Percentiles rank a stretch among this genome's conserved stretches.
Conservation (phyloP, 139 green algal species). For the Prasinococcaceae sp. region DNA sequence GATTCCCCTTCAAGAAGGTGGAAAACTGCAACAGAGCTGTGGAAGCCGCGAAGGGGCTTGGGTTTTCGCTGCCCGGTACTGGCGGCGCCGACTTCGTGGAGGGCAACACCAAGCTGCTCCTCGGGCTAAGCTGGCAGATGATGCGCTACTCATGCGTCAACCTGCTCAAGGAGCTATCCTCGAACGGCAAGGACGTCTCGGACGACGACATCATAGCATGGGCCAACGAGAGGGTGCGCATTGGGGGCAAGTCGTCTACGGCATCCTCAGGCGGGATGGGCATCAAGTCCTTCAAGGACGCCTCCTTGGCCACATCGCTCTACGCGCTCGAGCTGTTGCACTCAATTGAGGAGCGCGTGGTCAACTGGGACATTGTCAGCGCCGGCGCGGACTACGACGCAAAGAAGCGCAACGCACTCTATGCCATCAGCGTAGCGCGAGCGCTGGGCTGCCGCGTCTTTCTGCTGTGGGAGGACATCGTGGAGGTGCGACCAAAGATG, state of each 20-base stretch:
- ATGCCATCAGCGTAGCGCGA: conserved; percentile 33
- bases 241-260: conserved; percentile 10
- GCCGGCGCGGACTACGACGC: conserved; percentile 18
- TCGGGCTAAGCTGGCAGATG: conserved; percentile 41
- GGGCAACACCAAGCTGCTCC: conserved; percentile 34
- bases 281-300: conserved; percentile 22
- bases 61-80: conserved; percentile 32
- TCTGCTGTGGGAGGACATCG: conserved; percentile 37
- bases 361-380: conserved; percentile 26
- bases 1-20: conserved; percentile 24
- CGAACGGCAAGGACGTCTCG: conserved; percentile 9
- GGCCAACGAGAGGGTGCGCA: conserved; percentile 28
- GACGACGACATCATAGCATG: conserved; percentile 31
- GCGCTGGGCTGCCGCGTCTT: conserved; percentile 41
- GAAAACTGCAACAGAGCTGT: conserved; percentile 40
- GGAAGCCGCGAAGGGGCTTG: conserved; percentile 15
- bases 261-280: too few species aligned
- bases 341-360: conserved; percentile 19
- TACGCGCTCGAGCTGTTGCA: conserved; percentile 34
- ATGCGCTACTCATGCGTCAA: conserved; percentile 31
- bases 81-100: conserved; percentile 27
- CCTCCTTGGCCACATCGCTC: conserved; percentile 18
- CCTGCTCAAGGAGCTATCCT: conserved; percentile 20
- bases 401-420: conserved; percentile 35
- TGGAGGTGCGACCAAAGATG: conserved; percentile 39